Evolutionary conservation across 805 yeast species (phyloP).

Genomic region (Candida peoriensis): DNA sequence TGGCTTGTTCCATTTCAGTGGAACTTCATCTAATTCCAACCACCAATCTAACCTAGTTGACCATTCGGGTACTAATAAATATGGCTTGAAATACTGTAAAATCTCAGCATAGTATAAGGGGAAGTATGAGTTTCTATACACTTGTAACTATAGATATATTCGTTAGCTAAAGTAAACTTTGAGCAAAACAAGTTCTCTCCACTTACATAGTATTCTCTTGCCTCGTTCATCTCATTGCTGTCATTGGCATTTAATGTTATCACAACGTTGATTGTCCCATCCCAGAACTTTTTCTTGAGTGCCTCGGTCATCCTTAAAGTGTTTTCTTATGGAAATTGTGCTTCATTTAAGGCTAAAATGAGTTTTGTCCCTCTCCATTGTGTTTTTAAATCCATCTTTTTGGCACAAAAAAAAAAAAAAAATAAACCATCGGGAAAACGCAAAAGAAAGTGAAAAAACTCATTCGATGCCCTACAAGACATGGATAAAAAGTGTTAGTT

Average conservation of each 20-base stretch:
- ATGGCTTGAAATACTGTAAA: slow-evolving; percentile 32
- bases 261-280: slow-evolving; percentile 44
- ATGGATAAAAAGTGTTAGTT: too few species aligned
- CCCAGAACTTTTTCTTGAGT: slow-evolving; percentile 38
- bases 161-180: slow-evolving; percentile 8
- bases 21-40: slow-evolving; percentile 62
- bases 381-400: too few species aligned
- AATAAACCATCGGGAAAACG: too few species aligned
- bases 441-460: too few species aligned
- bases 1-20: slow-evolving; percentile 70
- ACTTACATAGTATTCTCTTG: slow-evolving; percentile 10
- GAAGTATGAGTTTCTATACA: slow-evolving; percentile 48
- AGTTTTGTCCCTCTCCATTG: too few species aligned
- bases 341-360: too few species aligned
- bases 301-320: neutral
- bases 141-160: slow-evolving; percentile 3
- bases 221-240: slow-evolving; percentile 16
- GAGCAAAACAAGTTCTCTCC: too few species aligned
- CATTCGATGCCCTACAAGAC: too few species aligned
- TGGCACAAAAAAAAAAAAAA: too few species aligned
- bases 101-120: slow-evolving; percentile 37
- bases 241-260: slow-evolving; percentile 26
- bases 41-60: slow-evolving; percentile 39
- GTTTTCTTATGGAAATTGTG: too few species aligned
- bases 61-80: slow-evolving; percentile 25